Conservation (phyloP, 768 basidiomycete genomes). For the Fomitopsis pulvina region DNA sequence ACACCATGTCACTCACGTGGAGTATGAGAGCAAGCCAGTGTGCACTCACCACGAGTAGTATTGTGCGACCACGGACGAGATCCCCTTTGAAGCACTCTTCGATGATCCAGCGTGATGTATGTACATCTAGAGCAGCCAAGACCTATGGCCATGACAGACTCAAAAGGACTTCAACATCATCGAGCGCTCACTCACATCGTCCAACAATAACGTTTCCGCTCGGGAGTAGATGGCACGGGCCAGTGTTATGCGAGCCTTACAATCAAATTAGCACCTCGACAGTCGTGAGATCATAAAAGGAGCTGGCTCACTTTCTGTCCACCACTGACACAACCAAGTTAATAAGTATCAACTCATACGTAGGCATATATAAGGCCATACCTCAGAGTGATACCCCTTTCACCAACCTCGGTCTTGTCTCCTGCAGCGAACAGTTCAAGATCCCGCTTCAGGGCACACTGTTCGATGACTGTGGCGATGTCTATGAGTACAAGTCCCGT, state of each 20-base stretch:
- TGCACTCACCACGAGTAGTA: constrained; percentile 42
- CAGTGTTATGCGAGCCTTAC: constrained; percentile 31
- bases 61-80: constrained; percentile 38
- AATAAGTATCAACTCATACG: background rate
- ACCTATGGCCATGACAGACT: constrained; percentile 29
- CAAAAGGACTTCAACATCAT: too few species aligned
- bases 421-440: constrained; percentile 28
- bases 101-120: constrained; percentile 45
- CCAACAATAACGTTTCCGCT: constrained; percentile 31
- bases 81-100: constrained; percentile 40
- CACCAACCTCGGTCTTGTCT: constrained; percentile 33
- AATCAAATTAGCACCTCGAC: background rate
- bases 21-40: too few species aligned
- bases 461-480: constrained; percentile 24
- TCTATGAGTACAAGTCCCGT: background rate
- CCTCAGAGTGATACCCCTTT: constrained; percentile 34
- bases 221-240: constrained; percentile 34
- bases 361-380: background rate
- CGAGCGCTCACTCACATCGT: constrained; percentile 24
- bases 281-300: too few species aligned
- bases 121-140: constrained; percentile 42
- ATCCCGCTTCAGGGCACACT: constrained; percentile 30
- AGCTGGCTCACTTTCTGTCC: constrained; percentile 37
- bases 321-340: constrained; percentile 21
- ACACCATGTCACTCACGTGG: background rate